Evolutionary conservation across 345 rosid species (phyloP), one percentile per base, ranked within the genome.

Genomic region (Eucalyptus pumila): DNA sequence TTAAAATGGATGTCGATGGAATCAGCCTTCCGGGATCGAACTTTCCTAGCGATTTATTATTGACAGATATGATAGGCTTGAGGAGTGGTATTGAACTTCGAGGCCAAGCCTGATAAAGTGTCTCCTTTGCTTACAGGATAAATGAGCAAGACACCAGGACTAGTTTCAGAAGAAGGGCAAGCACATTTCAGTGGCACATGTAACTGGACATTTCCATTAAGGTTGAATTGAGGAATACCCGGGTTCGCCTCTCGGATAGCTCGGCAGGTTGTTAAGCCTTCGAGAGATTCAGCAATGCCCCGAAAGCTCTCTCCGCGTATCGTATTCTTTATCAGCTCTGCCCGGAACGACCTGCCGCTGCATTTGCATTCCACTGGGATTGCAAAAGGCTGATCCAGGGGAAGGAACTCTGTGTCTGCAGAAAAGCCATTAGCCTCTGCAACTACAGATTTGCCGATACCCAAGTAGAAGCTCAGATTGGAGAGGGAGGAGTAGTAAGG

Each of bases 231-330:
- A 12, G 92, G 92, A 47, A 94, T 90, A 3, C 94, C 88, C 4
- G 94, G 95, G 88, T 96, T 96, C 88, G 91, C 92, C 58, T 92
- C 94, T 85, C 91, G 87, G 80, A 96, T 92, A 15, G 96, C 96
- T 85, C 91, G 91, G 93, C 96, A 96, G 48, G 96, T 91, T 51
- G 97, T 96, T 89, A 97, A 92, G 88, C 98, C 98, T 88, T 94
- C 94, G 11, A 96, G 90, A 9, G 98, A 94, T 58, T 92, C 93
- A 37, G 96, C 91, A 87, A 97, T 93, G 89, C 93, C 89, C 87
- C 89, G 88, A 89, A 97, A 94, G 80, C 93, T 95, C 92, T 95
- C 97, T 27, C 98, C 96, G 88, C 91, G 91, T 48, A 91, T 69
- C n/a, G 94, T 90, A 27, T 93, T 93, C 89, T 92, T 95, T 11